A percentile compares a stretch with the other conserved stretches of the same genome.
Conservation (phyloP, 1,284 basidiomycete species). For the Erythrobasidium hasegawianum region DNA sequence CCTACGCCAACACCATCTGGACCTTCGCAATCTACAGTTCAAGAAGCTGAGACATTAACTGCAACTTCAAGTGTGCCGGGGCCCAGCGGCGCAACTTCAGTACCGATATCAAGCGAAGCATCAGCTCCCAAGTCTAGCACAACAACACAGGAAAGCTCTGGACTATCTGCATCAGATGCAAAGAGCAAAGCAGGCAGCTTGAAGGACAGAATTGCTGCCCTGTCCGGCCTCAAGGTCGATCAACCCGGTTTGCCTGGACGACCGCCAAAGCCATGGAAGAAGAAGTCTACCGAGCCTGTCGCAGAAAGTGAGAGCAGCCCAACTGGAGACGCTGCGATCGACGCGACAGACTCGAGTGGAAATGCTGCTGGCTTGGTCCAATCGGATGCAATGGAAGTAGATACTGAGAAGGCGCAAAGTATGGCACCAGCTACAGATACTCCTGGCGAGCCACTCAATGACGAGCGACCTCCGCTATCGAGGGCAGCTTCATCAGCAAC, state of each 20-base stretch:
- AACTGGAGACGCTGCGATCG: slow-evolving; percentile 45
- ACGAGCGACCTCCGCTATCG: neutral
- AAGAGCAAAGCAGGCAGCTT: slow-evolving; percentile 70
- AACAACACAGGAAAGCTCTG: neutral
- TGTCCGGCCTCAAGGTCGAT: slow-evolving; percentile 60
- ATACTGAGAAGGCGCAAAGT: slow-evolving; percentile 4
- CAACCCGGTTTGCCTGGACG: slow-evolving; percentile 59
- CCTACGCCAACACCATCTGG: slow-evolving; percentile 22
- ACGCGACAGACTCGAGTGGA: slow-evolving; percentile 31
- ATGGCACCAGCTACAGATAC: slow-evolving; percentile 37
- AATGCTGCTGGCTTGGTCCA: slow-evolving; percentile 36
- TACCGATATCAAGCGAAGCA: too few species aligned
- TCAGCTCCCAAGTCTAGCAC: neutral
- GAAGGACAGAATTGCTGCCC: slow-evolving; percentile 86
- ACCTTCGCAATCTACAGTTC: neutral
- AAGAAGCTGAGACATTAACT: too few species aligned
- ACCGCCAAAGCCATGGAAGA: slow-evolving; percentile 61
- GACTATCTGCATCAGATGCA: slow-evolving; percentile 74
- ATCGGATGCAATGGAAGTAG: slow-evolving; percentile 7
- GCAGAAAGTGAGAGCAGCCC: slow-evolving; percentile 49
- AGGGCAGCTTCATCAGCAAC: neutral
- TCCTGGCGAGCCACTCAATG: slow-evolving; percentile 38
- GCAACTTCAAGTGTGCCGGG: too few species aligned
- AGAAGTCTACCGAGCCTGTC: slow-evolving; percentile 44
- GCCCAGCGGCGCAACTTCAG: too few species aligned